Evolutionary conservation across 2,329 filamentous ascomycete genomes (phyloP).

Genomic region (Alternaria sp.): DNA sequence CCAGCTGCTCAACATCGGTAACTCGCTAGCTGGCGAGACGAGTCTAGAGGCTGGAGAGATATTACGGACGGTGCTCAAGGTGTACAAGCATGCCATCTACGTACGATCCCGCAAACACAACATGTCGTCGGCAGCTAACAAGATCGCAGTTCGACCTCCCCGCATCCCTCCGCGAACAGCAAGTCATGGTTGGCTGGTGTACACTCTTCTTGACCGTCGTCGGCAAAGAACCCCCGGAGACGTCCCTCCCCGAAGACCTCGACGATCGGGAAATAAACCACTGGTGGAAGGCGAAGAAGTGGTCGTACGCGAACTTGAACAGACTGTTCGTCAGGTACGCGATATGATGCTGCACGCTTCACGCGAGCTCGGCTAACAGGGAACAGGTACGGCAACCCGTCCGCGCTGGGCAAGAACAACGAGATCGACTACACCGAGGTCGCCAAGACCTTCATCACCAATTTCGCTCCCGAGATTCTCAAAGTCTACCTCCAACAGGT

Average conservation of each 20-base stretch:
- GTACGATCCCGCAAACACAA: slow-evolving; percentile 59
- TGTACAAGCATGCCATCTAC: slow-evolving; percentile 98
- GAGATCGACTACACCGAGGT: slow-evolving; percentile 79
- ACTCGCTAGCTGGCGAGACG: slow-evolving; percentile 85
- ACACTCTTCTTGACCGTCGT: slow-evolving; percentile 92
- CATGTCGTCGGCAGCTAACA: slow-evolving; percentile 30
- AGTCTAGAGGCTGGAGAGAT: slow-evolving; percentile 96
- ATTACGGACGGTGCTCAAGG: slow-evolving; percentile 92
- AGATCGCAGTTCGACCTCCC: slow-evolving; percentile 79
- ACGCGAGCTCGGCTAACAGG: slow-evolving; percentile 36
- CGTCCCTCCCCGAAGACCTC: slow-evolving; percentile 77
- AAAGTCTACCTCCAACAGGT: slow-evolving; percentile 94
- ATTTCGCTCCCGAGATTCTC: slow-evolving; percentile 93
- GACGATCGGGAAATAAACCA: slow-evolving; percentile 91
- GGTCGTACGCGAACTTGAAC: slow-evolving; percentile 98
- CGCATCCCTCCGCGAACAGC: slow-evolving; percentile 75
- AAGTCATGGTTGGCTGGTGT: slow-evolving; percentile 92
- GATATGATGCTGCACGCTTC: not conserved
- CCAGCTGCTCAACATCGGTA: slow-evolving; percentile 83
- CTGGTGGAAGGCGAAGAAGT: slow-evolving; percentile 99
- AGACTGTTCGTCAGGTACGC: slow-evolving; percentile 86
- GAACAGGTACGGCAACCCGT: slow-evolving; percentile 86
- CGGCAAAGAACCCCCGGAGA: slow-evolving; percentile 79
- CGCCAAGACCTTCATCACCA: slow-evolving; percentile 87
- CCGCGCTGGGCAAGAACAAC: slow-evolving; percentile 74